These are phyloP conservation scores for Intubia oerlemansii DNA, from an alignment of 2,329 filamentous ascomycete genomes.

Conservation along the genomic window DNA sequence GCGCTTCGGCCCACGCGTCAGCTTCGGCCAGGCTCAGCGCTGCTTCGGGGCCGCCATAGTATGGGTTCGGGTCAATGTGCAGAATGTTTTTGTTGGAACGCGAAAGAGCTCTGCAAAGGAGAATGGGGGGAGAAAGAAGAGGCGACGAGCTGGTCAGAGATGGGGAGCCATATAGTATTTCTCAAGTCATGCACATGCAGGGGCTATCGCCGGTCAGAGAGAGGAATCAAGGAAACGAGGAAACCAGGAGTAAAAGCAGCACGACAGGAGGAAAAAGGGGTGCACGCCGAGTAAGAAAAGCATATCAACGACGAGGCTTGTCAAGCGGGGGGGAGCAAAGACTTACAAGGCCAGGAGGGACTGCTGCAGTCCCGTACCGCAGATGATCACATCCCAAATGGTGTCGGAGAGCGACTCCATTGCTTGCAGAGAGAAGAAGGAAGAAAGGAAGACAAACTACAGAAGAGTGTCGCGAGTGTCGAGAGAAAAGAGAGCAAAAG, in stretches of 20 bases:
- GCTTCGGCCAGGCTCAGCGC: slow-evolving; percentile 69
- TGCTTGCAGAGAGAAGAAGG: slow-evolving; percentile 7
- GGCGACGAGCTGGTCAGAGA: too few relatives aligned
- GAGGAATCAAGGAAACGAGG: slow-evolving; percentile 11
- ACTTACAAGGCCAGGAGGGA: slow-evolving; percentile 38
- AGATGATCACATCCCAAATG: slow-evolving; percentile 60
- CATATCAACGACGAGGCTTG: too few relatives aligned
- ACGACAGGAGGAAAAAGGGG: too few relatives aligned
- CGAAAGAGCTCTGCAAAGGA: slow-evolving; percentile 72
- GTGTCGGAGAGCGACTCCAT: slow-evolving; percentile 62
- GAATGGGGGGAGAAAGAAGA: too few relatives aligned
- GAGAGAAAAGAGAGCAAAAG: too few relatives aligned
- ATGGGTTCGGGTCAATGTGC: slow-evolving; percentile 70
- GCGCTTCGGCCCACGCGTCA: slow-evolving; percentile 43
- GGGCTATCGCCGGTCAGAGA: slow-evolving; percentile 51
- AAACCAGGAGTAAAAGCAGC: too few relatives aligned
- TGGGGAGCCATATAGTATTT: too few relatives aligned
- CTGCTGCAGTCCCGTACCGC: slow-evolving; percentile 57
- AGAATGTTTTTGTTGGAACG: slow-evolving; percentile 80
- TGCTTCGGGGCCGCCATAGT: slow-evolving; percentile 74
- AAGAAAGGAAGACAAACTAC: slow-evolving; percentile 1
- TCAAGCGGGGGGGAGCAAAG: slow-evolving; percentile 15
- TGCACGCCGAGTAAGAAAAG: too few relatives aligned
- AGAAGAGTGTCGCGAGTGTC: too few relatives aligned
- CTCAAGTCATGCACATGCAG: too few relatives aligned